Evolutionary conservation across 2,329 filamentous ascomycete genomes (phyloP).

Genomic region (Thermothelomyces thermophilus): DNA sequence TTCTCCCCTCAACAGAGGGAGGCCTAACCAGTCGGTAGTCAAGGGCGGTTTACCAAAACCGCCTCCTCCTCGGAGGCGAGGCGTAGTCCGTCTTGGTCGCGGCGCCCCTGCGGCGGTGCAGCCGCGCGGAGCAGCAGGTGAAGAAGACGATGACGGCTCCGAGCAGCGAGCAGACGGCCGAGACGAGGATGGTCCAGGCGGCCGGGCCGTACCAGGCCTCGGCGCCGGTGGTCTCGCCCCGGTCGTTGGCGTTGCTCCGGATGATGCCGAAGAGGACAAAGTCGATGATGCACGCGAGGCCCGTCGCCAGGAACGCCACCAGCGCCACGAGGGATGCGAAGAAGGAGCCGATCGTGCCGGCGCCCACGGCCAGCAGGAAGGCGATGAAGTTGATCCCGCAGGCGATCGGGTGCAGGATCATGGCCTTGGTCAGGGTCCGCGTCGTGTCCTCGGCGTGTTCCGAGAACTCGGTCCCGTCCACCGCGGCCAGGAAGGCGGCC

Average conservation of each 20-base stretch:
- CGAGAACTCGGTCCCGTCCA: slow-evolving; percentile 37
- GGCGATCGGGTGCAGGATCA: slow-evolving; percentile 58
- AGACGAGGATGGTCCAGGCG: slow-evolving; percentile 54
- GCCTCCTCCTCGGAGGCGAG: slow-evolving; percentile 6
- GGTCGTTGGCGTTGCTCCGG: slow-evolving; percentile 45
- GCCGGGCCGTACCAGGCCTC: slow-evolving; percentile 46
- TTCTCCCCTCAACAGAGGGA: too few relatives aligned
- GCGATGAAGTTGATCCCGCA: slow-evolving; percentile 51
- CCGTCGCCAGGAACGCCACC: slow-evolving; percentile 42
- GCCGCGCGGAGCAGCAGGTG: slow-evolving; percentile 45
- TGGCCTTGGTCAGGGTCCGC: slow-evolving; percentile 47
- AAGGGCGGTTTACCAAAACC: neutral
- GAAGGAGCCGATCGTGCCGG: slow-evolving; percentile 46
- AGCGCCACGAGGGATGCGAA: slow-evolving; percentile 44
- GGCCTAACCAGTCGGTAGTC: too few relatives aligned
- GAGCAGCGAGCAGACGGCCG: slow-evolving; percentile 48
- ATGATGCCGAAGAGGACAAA: slow-evolving; percentile 52
- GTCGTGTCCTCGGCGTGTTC: slow-evolving; percentile 38
- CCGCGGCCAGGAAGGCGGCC: slow-evolving; percentile 36
- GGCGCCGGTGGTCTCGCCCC: slow-evolving; percentile 28
- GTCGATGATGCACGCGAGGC: slow-evolving; percentile 47
- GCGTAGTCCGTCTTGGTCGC: slow-evolving; percentile 13
- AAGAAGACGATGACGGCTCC: slow-evolving; percentile 53
- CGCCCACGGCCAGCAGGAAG: slow-evolving; percentile 48
- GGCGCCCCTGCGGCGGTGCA: slow-evolving; percentile 29